Evolutionary conservation across 495 filamentous ascomycete genomes (phyloP), one percentile per base, ranked within the genome.

Genomic region (Podospora tetraspora): DNA sequence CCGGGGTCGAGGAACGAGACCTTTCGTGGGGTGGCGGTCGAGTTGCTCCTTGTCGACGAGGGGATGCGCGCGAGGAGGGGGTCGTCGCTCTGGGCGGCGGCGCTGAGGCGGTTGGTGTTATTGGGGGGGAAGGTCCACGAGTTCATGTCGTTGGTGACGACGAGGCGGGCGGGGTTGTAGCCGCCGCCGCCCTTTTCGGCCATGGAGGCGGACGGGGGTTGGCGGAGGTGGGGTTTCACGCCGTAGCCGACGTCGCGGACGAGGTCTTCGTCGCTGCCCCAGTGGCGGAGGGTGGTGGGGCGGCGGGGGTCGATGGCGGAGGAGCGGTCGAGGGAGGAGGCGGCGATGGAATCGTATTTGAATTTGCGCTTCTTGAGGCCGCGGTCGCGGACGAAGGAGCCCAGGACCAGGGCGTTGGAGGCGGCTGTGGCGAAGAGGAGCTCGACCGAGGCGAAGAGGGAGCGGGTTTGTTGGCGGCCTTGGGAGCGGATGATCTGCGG

Each of bases 191-290:
- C 61, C 37, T 61, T 67, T 0, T 70, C 63, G 37, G 64, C 68
- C 19, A 43, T 19, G 34, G 12, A 13, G 34, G 34, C 3, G 13
- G 34, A 43, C 34, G 70, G 68, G 10, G 64, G 69, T 10, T 82
- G 82, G 37, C 84, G 80, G 12, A 92, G 70, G 25, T 89, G 86
- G 16, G 86, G 86, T 62, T 87, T 79, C 21, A 89, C 79, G 23
- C 88, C 81, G 19, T 90, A 84, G n/a, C 92, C 92, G 34, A 93
- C 57, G 71, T 87, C 91, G 16, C 86, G 81, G 1, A 90, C 91
- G 4, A 96, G 81, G 73, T 94, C 92, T 60, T 91, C 90, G 74
- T 96, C 92, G 70, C 89, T 92, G 8, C 91, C 92, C 92, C 92
- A 94, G 68, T 88, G 84, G 61, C 85, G 80, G n/a, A 79, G 72